Percentiles rank a stretch among this genome's conserved stretches.
Conservation (phyloP, 495 filamentous ascomycete genomes). For the Aspergillus homomorphus region DNA sequence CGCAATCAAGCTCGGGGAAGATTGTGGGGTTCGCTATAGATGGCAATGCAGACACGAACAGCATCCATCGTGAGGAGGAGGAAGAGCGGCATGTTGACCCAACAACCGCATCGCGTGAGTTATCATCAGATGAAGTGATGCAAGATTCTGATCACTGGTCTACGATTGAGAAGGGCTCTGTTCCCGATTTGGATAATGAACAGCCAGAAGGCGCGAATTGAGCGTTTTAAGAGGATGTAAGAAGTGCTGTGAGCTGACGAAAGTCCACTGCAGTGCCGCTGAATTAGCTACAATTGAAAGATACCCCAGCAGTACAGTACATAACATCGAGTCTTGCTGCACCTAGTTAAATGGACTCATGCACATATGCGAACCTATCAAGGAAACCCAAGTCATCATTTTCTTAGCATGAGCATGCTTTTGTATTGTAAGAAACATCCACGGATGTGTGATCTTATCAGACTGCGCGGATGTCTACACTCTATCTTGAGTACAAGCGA, state of each 20-base stretch:
- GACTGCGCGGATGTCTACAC: too few species aligned
- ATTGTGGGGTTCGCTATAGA: constrained; percentile 69
- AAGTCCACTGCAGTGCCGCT: background rate
- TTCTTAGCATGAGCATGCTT: too few species aligned
- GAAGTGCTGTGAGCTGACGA: background rate
- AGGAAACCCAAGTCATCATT: too few species aligned
- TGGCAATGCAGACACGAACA: constrained; percentile 22
- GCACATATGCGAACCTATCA: background rate
- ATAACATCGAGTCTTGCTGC: background rate
- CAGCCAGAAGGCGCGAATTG: constrained; percentile 7
- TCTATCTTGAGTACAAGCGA: too few species aligned
- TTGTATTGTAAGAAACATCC: too few species aligned
- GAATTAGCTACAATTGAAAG: background rate
- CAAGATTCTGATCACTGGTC: constrained; percentile 41
- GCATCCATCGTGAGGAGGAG: constrained; percentile 11
- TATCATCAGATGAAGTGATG: constrained; percentile 34
- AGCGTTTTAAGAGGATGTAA: background rate
- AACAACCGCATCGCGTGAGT: constrained; percentile 28
- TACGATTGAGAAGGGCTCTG: constrained; percentile 28
- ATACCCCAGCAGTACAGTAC: constrained; percentile 12
- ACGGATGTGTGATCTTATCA: too few species aligned
- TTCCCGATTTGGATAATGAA: constrained; percentile 12
- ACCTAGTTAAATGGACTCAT: background rate
- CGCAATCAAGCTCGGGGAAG: constrained; percentile 53
- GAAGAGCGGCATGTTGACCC: constrained; percentile 13